These are phyloP conservation scores for Podospora didyma DNA, from an alignment of 495 filamentous ascomycete genomes.

Conservation along the genomic window DNA sequence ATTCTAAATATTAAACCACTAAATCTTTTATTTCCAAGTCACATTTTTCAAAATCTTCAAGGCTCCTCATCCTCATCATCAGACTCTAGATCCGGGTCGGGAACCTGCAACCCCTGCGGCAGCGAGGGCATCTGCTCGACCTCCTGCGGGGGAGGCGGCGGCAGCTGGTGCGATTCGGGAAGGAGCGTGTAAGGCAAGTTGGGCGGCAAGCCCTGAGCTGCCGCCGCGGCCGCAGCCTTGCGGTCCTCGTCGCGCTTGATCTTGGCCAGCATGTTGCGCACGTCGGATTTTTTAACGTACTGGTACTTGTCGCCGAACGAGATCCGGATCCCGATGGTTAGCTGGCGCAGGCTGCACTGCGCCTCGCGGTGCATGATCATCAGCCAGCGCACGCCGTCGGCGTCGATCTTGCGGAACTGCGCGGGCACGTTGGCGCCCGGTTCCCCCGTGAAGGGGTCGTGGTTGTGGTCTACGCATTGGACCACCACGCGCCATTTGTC, in stretches of 20 bases:
- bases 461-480: slow-evolving; percentile 33
- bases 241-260: slow-evolving; percentile 32
- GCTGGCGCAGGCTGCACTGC: slow-evolving; percentile 28
- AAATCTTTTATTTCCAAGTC: too few relatives aligned
- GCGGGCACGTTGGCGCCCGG: slow-evolving; percentile 25
- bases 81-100: slow-evolving; percentile 31
- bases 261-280: slow-evolving; percentile 31
- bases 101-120: slow-evolving; percentile 29
- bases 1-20: too few relatives aligned
- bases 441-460: slow-evolving; percentile 33
- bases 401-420: slow-evolving; percentile 35
- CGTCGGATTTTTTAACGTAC: slow-evolving; percentile 33
- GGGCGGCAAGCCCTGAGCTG: slow-evolving; percentile 20
- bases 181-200: slow-evolving; percentile 24
- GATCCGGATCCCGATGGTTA: slow-evolving; percentile 32
- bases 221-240: slow-evolving; percentile 21
- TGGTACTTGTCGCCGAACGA: slow-evolving; percentile 37
- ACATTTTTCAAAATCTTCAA: too few relatives aligned
- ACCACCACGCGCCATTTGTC: slow-evolving; percentile 35
- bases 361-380: slow-evolving; percentile 36
- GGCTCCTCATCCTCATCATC: slow-evolving; percentile 26
- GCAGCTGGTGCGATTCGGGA: slow-evolving; percentile 24
- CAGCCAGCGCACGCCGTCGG: slow-evolving; percentile 29
- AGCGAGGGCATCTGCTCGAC: slow-evolving; percentile 26
- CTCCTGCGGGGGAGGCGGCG: slow-evolving; percentile 16